A percentile compares a stretch with the other conserved stretches of the same genome.
Conservation (phyloP, 2,329 filamentous ascomycete species). For the Cryphonectria naterciae region DNA sequence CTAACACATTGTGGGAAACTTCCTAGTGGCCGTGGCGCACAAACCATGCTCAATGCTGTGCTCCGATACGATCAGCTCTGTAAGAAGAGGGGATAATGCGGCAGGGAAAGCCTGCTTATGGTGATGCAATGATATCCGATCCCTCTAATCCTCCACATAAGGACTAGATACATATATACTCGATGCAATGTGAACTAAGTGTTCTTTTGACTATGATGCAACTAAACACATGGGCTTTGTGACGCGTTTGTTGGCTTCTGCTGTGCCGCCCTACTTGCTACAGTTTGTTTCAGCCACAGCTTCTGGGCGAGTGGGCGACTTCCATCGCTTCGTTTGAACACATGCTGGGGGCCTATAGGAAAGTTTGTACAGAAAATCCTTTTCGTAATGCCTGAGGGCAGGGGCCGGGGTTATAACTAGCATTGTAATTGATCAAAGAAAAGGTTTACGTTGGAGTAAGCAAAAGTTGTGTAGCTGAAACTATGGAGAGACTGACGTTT, state of each 20-base stretch:
- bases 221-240: not conserved
- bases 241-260: not conserved
- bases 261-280: not conserved
- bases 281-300: no score
- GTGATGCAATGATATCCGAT: not conserved
- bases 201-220: not conserved
- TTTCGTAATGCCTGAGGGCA: no score
- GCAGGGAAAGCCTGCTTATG: not conserved
- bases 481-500: no score
- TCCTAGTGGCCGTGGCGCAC: not conserved
- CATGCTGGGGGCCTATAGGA: no score
- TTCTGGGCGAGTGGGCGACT: no score
- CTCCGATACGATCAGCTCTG: not conserved
- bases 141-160: not conserved
- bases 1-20: not conserved
- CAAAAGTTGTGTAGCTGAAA: no score
- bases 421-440: no score
- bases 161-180: not conserved
- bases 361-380: no score
- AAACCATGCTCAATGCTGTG: not conserved
- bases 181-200: not conserved
- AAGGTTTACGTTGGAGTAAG: no score
- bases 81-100: not conserved
- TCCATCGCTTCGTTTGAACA: no score
- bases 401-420: no score